Evolutionary conservation across 805 yeast genomes (phyloP), one percentile per base, ranked within the genome.

Genomic region (Metschnikowia proteae): DNA sequence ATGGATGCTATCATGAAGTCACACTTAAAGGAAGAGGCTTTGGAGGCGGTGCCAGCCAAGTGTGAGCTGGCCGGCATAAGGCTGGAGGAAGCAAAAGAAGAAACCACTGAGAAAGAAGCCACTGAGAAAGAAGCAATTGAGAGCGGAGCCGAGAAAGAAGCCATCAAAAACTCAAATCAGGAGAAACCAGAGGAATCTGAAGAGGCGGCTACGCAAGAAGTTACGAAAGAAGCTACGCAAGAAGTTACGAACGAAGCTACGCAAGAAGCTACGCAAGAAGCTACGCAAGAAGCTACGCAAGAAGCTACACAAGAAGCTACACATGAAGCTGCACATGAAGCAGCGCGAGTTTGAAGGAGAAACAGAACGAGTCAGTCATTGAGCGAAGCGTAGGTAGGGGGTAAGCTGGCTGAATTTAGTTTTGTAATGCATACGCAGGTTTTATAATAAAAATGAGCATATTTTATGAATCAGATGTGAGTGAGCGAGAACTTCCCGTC

Each of bases 1-100:
- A 76, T 78, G 82, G 79, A 74, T 43, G 66, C 66, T 41, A 58
- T 66, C 1, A 76, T 76, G 81, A 35, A 23, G 25, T 31, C 43
- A 22, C 23, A 35, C 38, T 13, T n/a, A 47, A 53, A 42, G 49
- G 35, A 10, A 38, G 39, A 27, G 33, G 38, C 27, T 28, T 31
- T 30, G 6, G 47, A 33, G 27, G 11, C 32, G 8, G 38, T 22
- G 5, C 17, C 4, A 13, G n/a, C 34, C 8, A 34, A 42, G 10
- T 13, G 26, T n/a, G n/a, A 17, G 26, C 5, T 39, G 30, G 36
- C n/a, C 13, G 45, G 17, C 17, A 31, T 22, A 39, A 35, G 27
- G 36, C 32, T 4, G 30, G 28, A n/a, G 9, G 30, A 37, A 37
- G 11, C 40, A 3, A 8, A 37, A 11, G 25, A 22, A 35, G 13